Conservation (phyloP, 2,329 filamentous ascomycete species). For the Colletotrichum shisoi region DNA sequence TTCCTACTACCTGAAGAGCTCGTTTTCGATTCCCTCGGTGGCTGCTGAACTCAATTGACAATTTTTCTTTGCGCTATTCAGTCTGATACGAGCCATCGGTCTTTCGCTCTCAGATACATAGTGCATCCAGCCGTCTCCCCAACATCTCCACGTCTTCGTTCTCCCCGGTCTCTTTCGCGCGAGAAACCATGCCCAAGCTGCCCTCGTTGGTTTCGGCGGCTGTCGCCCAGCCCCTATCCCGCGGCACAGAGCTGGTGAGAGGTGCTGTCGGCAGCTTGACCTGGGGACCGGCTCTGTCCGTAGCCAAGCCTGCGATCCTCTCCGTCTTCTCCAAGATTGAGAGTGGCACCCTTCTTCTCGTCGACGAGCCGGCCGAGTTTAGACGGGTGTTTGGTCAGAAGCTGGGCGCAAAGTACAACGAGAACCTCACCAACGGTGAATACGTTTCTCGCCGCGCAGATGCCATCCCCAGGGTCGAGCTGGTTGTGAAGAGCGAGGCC, state of each 20-base stretch:
- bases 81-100: neutral
- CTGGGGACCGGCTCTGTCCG: slow-evolving; percentile 56
- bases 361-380: slow-evolving; percentile 56
- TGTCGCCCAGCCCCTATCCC: slow-evolving; percentile 51
- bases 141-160: neutral
- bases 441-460: slow-evolving; percentile 46
- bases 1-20: slow-evolving; percentile 27
- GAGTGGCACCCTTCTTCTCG: slow-evolving; percentile 57
- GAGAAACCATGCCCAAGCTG: slow-evolving; percentile 40
- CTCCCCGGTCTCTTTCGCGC: neutral
- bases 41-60: slow-evolving; percentile 37
- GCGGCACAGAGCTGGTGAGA: slow-evolving; percentile 53
- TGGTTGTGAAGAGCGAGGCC: slow-evolving; percentile 69
- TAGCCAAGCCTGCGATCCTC: slow-evolving; percentile 57
- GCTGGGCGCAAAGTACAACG: slow-evolving; percentile 51
- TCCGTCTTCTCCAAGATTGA: slow-evolving; percentile 58
- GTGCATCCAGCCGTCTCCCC: slow-evolving; percentile 1
- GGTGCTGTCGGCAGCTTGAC: slow-evolving; percentile 55
- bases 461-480: slow-evolving; percentile 56
- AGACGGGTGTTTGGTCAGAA: slow-evolving; percentile 58
- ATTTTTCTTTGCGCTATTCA: neutral
- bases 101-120: neutral
- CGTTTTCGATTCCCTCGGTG: slow-evolving; percentile 30
- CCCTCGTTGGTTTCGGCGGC: slow-evolving; percentile 50
- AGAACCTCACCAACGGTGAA: slow-evolving; percentile 48